phyloP scores from a whole-genome alignment of 495 filamentous ascomycete species.

The Daldinia childiae region DNA sequence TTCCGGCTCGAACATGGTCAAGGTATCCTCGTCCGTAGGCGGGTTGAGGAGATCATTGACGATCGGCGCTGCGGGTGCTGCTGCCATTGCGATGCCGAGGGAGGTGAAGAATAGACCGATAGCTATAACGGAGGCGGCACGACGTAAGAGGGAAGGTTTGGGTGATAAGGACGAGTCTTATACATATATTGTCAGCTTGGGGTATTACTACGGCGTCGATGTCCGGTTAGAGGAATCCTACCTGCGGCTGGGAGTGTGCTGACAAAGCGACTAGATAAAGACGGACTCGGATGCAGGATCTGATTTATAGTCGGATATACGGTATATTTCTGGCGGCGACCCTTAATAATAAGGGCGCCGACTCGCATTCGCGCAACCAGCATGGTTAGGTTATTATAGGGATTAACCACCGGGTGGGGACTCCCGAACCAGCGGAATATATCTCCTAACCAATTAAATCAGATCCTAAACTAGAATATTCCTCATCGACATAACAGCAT shows the following conservation, averaged over 20 bases:
- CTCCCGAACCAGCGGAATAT: conserved; percentile 10
- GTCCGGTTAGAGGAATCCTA: conserved; percentile 15
- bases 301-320: conserved; percentile 34
- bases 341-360: conserved; percentile 29
- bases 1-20: conserved; percentile 70
- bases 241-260: conserved; percentile 39
- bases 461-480: conserved; percentile 6
- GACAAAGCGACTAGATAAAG: conserved; percentile 28
- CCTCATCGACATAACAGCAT: conserved; percentile 16
- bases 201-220: conserved; percentile 1
- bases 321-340: conserved; percentile 21
- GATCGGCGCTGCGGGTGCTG: conserved; percentile 57
- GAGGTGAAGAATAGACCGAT: conserved; percentile 58
- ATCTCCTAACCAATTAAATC: conserved; percentile 19
- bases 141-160: conserved; percentile 35
- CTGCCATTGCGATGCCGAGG: conserved; percentile 64
- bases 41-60: conserved; percentile 59
- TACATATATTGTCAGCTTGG: conserved; percentile 11
- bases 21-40: conserved; percentile 76
- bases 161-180: conserved; percentile 8
- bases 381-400: conserved; percentile 18
- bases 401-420: conserved; percentile 19
- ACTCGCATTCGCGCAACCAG: conserved; percentile 23
- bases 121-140: conserved; percentile 40
- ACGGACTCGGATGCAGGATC: conserved; percentile 16